These are phyloP conservation scores for Colletotrichum noveboracense DNA, from an alignment of 2,329 filamentous ascomycete species.

Conservation along the genomic window DNA sequence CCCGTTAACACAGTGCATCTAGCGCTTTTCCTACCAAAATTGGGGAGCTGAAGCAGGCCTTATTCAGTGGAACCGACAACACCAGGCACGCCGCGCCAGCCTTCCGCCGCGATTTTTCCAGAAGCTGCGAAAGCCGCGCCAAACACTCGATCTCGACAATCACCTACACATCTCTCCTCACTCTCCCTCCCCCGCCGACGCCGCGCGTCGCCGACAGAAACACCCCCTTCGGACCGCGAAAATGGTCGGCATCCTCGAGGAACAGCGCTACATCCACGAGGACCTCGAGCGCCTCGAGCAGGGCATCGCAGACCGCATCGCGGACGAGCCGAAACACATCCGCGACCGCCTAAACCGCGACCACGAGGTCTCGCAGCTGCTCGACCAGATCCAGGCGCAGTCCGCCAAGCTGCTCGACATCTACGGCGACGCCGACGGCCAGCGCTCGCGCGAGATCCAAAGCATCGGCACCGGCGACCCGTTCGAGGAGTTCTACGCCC, in stretches of 20 bases:
- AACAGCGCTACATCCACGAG: constrained; percentile 93
- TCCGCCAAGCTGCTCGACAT: constrained; percentile 81
- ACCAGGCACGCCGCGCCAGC: background rate
- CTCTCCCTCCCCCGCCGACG: background rate
- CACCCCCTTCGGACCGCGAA: background rate
- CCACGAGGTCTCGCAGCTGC: constrained; percentile 87
- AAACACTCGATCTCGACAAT: background rate
- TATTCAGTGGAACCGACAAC: constrained; percentile 15
- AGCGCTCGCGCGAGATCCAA: constrained; percentile 80
- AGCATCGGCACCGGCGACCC: constrained; percentile 83
- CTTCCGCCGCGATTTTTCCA: constrained; percentile 1
- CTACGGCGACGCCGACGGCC: constrained; percentile 79
- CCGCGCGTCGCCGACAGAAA: background rate
- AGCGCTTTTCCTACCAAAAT: background rate
- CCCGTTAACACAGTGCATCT: background rate
- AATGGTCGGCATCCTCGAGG: constrained; percentile 79
- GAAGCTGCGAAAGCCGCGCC: background rate
- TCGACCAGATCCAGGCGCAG: constrained; percentile 87
- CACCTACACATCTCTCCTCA: background rate
- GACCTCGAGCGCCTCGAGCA: constrained; percentile 96
- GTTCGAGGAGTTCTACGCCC: constrained; percentile 90
- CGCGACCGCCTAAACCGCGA: constrained; percentile 89
- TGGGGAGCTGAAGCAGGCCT: constrained; percentile 17
- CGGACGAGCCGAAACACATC: constrained; percentile 90
- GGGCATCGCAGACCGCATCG: constrained; percentile 86